These are phyloP conservation scores for Coniferiporia weirii DNA, from an alignment of 1,284 basidiomycete species.

Conservation along the genomic window DNA sequence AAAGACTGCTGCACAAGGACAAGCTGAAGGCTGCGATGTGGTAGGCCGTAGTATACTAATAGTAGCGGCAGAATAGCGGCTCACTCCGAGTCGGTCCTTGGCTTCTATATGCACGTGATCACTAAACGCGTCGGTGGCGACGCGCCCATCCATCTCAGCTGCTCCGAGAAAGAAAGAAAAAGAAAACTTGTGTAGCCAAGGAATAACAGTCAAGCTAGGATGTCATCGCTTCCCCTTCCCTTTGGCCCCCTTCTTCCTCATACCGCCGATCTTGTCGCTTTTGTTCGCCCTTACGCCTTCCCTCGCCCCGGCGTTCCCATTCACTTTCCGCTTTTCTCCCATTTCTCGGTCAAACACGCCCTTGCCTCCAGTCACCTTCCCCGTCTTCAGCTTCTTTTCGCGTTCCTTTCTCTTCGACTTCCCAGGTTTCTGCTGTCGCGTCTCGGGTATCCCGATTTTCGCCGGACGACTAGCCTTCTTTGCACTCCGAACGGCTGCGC, in stretches of 20 bases:
- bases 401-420: slow-evolving; percentile 17
- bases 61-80: neutral
- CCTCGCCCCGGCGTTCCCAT: slow-evolving; percentile 19
- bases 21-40: too few relatives aligned
- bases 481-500: slow-evolving; percentile 76
- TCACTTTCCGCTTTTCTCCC: slow-evolving; percentile 27
- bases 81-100: neutral
- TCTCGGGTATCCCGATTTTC: slow-evolving; percentile 40
- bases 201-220: slow-evolving; percentile 7
- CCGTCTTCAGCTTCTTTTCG: slow-evolving; percentile 11
- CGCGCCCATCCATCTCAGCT: slow-evolving; percentile 1
- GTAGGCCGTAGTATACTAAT: too few relatives aligned
- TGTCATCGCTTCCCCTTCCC: slow-evolving; percentile 24
- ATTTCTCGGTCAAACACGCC: slow-evolving; percentile 41
- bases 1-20: too few relatives aligned
- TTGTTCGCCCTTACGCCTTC: slow-evolving; percentile 47
- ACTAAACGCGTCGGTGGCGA: slow-evolving; percentile 8
- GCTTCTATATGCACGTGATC: slow-evolving; percentile 1
- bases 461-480: slow-evolving; percentile 69
- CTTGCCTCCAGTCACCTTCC: slow-evolving; percentile 14
- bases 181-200: neutral
- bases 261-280: slow-evolving; percentile 42
- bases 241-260: slow-evolving; percentile 43
- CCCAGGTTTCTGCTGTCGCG: slow-evolving; percentile 19
- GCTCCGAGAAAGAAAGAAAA: neutral